Percentiles rank a stretch among this genome's conserved stretches.
Conservation (phyloP, 805 yeast genomes). For the Ogataea pini region DNA sequence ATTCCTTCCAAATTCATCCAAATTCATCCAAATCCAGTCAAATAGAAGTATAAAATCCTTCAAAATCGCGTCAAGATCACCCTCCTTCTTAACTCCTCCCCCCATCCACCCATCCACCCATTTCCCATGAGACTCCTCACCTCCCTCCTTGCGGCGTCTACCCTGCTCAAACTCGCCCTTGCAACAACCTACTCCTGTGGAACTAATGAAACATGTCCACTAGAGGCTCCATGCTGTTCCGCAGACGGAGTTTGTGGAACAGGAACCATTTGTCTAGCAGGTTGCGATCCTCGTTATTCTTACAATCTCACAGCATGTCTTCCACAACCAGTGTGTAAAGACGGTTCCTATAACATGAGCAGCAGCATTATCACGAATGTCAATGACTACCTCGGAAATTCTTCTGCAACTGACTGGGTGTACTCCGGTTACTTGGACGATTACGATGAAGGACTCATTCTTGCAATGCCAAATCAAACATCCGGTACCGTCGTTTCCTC, state of each 20-base stretch:
- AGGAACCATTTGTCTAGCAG: slow-evolving; percentile 68
- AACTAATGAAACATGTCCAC: slow-evolving; percentile 64
- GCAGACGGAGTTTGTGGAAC: slow-evolving; percentile 56
- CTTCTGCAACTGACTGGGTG: slow-evolving; percentile 65
- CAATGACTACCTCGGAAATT: slow-evolving; percentile 59
- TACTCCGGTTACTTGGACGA: slow-evolving; percentile 60
- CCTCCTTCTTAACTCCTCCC: not conserved
- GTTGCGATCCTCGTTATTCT: slow-evolving; percentile 80
- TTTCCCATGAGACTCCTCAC: not conserved
- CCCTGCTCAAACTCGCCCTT: slow-evolving; percentile 9
- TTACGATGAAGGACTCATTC: slow-evolving; percentile 55
- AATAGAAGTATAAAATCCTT: too few species aligned
- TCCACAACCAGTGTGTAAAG: slow-evolving; percentile 78
- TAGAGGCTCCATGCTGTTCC: slow-evolving; percentile 80
- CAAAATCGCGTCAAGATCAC: not conserved
- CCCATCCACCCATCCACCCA: not conserved
- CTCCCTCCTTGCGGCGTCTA: not conserved
- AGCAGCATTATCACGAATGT: slow-evolving; percentile 29
- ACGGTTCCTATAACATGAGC: slow-evolving; percentile 45
- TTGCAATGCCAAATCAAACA: slow-evolving; percentile 78
- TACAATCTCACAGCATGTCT: slow-evolving; percentile 69
- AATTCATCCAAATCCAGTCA: too few species aligned
- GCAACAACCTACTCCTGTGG: slow-evolving; percentile 44
- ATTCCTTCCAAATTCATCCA: not conserved
- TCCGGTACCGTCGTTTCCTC: slow-evolving; percentile 82